phyloP scores from a whole-genome alignment of 352 stramenopile species.

The Phytopythium sindhum region DNA sequence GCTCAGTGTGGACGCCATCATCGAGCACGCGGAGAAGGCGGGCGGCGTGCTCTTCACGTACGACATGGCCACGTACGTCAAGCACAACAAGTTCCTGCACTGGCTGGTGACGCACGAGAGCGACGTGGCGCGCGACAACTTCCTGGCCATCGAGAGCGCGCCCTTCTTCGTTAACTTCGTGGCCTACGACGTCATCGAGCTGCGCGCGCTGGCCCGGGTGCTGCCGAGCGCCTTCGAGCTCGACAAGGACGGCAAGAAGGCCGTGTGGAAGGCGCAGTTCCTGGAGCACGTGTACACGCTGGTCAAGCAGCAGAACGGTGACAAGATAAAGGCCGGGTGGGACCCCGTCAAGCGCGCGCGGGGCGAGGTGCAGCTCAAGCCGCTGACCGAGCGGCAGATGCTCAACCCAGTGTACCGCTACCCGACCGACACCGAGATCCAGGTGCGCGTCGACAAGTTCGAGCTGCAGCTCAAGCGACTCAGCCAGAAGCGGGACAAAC shows the following conservation, averaged over 20 bases:
- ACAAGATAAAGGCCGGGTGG: constrained; percentile 65
- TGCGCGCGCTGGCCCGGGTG: constrained; percentile 45
- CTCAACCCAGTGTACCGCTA: constrained; percentile 73
- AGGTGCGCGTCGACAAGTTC: constrained; percentile 48
- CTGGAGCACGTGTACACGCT: constrained; percentile 59
- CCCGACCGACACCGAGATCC: constrained; percentile 60
- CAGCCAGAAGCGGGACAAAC: constrained; percentile 32
- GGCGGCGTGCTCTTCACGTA: constrained; percentile 61
- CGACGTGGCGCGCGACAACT: constrained; percentile 68
- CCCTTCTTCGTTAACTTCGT: constrained; percentile 65
- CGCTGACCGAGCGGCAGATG: constrained; percentile 50
- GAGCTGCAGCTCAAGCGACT: constrained; percentile 54
- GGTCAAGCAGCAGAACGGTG: constrained; percentile 49
- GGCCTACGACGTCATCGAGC: constrained; percentile 61
- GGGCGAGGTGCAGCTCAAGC: constrained; percentile 50
- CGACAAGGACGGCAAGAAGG: constrained; percentile 72
- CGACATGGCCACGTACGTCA: constrained; percentile 73
- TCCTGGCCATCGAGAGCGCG: constrained; percentile 59
- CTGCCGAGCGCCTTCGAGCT: constrained; percentile 65
- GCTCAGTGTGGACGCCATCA: constrained; percentile 48
- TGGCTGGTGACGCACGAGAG: constrained; percentile 75
- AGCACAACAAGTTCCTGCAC: constrained; percentile 73
- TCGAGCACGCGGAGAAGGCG: constrained; percentile 28
- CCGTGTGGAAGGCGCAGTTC: constrained; percentile 54
- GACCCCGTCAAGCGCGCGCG: constrained; percentile 36